Conservation (phyloP, 495 filamentous ascomycete species). For the Penicillium simplicissimum region DNA sequence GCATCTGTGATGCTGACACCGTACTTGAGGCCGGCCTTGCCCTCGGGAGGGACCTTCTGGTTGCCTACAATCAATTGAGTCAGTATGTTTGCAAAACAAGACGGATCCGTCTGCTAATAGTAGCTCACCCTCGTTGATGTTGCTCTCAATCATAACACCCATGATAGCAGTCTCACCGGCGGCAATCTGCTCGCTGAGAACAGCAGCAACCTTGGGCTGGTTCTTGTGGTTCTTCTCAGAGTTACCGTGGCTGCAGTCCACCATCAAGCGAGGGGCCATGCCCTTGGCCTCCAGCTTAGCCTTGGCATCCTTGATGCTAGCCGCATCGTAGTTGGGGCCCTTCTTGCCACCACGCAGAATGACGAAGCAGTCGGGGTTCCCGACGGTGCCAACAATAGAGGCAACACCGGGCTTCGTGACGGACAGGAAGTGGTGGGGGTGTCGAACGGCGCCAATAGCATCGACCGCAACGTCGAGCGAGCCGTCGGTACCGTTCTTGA, state of each 20-base stretch:
- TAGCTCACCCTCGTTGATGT: constrained; percentile 94
- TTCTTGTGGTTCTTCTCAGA: constrained; percentile 95
- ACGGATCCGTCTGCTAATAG: no score
- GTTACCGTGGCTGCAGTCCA: constrained; percentile 98
- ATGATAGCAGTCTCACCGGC: constrained; percentile 85
- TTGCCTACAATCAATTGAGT: constrained; percentile 53
- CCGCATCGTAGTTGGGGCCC: constrained; percentile 90
- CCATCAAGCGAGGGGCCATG: constrained; percentile 79
- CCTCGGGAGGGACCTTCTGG: constrained; percentile 91
- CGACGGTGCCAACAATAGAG: constrained; percentile 91
- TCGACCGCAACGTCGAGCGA: constrained; percentile 88
- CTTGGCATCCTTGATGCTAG: constrained; percentile 78
- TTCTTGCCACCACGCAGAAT: constrained; percentile 92
- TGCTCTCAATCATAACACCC: constrained; percentile 98
- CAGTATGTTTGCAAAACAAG: no score
- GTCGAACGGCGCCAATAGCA: constrained; percentile 89
- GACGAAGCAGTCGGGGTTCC: constrained; percentile 98
- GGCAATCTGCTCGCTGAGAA: constrained; percentile 79
- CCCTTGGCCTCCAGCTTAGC: constrained; percentile 65
- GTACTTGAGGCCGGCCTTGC: constrained; percentile 85
- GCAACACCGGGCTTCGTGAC: constrained; percentile 97
- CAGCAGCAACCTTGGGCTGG: constrained; percentile 90
- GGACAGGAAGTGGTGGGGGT: constrained; percentile 96
- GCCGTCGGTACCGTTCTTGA: constrained; percentile 99
- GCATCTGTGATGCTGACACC: constrained; percentile 98